A percentile compares a stretch with the other conserved stretches of the same genome.
These are phyloP conservation scores for Esteya vermicola DNA, from an alignment of 2,329 filamentous ascomycete genomes.

Conservation along the genomic window DNA sequence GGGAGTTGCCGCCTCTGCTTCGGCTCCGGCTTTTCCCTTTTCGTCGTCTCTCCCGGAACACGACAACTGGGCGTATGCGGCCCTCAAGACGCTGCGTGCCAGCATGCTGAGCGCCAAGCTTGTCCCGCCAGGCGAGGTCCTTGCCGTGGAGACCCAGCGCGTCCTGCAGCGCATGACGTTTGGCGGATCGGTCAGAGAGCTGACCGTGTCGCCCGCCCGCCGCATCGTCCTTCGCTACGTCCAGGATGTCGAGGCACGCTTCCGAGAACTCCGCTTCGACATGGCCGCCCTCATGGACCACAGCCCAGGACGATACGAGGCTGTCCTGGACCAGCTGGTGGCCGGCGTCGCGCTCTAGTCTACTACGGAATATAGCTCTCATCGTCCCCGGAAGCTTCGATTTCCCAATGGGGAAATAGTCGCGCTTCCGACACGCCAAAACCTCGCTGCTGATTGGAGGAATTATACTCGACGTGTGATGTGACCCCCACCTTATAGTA, in stretches of 20 bases:
- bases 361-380: too few species aligned
- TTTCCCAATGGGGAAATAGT: too few species aligned
- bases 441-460: slow-evolving; percentile 4
- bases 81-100: slow-evolving; percentile 50
- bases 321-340: slow-evolving; percentile 45
- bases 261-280: slow-evolving; percentile 57
- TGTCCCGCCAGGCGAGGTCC: slow-evolving; percentile 63
- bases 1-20: slow-evolving; percentile 36
- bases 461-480: neutral
- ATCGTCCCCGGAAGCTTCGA: too few species aligned
- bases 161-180: slow-evolving; percentile 57
- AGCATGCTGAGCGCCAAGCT: slow-evolving; percentile 58
- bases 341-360: slow-evolving; percentile 2
- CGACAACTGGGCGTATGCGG: slow-evolving; percentile 57
- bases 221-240: slow-evolving; percentile 58
- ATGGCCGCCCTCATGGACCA: slow-evolving; percentile 65
- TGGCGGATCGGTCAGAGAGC: too few species aligned
- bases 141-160: slow-evolving; percentile 52
- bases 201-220: slow-evolving; percentile 39
- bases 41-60: slow-evolving; percentile 15
- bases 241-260: slow-evolving; percentile 53
- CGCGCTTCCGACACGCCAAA: too few species aligned
- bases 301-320: slow-evolving; percentile 60
- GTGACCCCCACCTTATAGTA: neutral
- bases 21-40: neutral